Conservation (phyloP, 768 basidiomycete species). For the Collybia mongolica region DNA sequence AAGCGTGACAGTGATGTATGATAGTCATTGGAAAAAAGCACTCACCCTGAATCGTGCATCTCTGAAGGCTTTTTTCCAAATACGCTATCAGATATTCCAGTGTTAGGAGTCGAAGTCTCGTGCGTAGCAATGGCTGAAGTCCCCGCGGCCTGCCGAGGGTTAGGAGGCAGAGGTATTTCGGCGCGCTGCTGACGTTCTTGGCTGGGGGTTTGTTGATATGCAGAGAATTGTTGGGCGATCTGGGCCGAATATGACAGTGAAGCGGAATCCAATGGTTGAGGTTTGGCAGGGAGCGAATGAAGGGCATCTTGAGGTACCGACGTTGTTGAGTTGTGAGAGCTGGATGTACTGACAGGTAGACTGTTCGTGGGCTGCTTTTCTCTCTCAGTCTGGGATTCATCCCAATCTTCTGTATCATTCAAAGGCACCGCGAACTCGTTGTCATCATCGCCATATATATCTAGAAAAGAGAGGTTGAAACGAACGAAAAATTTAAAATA, state of each 20-base stretch:
- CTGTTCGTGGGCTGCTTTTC: constrained; percentile 15
- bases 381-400: constrained; percentile 21
- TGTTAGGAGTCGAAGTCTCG: constrained; percentile 7
- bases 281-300: constrained; percentile 26
- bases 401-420: constrained; percentile 24
- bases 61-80: constrained; percentile 66
- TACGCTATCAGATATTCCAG: constrained; percentile 34
- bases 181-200: constrained; percentile 56
- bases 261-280: constrained; percentile 23
- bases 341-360: constrained; percentile 3
- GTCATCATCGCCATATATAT: constrained; percentile 56
- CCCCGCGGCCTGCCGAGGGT: constrained; percentile 22
- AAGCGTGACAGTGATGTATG: too few species aligned
- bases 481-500: constrained; percentile 31
- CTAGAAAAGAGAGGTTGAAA: constrained; percentile 22
- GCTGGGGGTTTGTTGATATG: constrained; percentile 63
- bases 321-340: constrained; percentile 5
- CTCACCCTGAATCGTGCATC: constrained; percentile 86
- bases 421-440: constrained; percentile 32
- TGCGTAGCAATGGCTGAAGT: constrained; percentile 5
- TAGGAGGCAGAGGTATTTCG: constrained; percentile 21
- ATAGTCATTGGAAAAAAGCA: constrained; percentile 10
- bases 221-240: constrained; percentile 64
- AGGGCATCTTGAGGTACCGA: constrained; percentile 16
- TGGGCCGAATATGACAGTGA: constrained; percentile 58